Base-by-base conservation (phyloP, 352 stramenopile genomes). In the Sclerospora graminicola region DNA sequence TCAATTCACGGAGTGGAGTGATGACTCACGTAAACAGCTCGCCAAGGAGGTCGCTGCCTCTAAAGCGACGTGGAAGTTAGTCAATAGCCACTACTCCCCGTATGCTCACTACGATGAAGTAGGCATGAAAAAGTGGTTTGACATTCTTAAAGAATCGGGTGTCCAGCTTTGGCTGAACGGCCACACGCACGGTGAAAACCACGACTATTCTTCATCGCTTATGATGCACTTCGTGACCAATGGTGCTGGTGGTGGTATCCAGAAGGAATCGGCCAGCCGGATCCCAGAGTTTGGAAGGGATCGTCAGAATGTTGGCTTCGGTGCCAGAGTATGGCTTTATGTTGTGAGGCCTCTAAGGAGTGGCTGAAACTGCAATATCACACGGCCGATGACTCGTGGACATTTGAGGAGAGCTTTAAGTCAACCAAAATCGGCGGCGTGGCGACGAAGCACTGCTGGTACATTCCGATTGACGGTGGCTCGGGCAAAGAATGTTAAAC, bases 1-100 rank as follows among this genome's bases (percentile, higher is more conserved):
- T 32, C 66, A 83, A 46, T 69, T 91, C 33, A 78, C 60, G 3
- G 51, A 52, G 26, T 91, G 74, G 76, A 70, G 59, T 36, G 59
- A 86, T 7, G 79, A 91, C 45, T 89, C 74, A n/a, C 63, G 70
- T 4, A 68, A 55, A 39, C 64, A 84, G 39, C 58, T 88, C 5
- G 57, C 58, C 0, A 49, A 56, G 14, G 59, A 84, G 18, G 62
- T 73, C 2, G 63, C 69, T 8, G 52, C 62, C 31, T 89, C 77
- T 4, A 88, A 43, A 11, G 79, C 79, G 1, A 82, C 75, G 28
- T 91, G 78, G 73, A 91, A 91, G 60, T 76, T 91, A 28, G 73
- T 91, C 35, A 91, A 91, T 54, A 80, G 63, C 28, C 80, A 89
- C 60, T 91, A 91, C 63, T 82, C 59, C 2, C 75, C 80, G 2